Evolutionary conservation across 2,329 filamentous ascomycete genomes (phyloP).

Genomic region (Lithohypha guttulata): DNA sequence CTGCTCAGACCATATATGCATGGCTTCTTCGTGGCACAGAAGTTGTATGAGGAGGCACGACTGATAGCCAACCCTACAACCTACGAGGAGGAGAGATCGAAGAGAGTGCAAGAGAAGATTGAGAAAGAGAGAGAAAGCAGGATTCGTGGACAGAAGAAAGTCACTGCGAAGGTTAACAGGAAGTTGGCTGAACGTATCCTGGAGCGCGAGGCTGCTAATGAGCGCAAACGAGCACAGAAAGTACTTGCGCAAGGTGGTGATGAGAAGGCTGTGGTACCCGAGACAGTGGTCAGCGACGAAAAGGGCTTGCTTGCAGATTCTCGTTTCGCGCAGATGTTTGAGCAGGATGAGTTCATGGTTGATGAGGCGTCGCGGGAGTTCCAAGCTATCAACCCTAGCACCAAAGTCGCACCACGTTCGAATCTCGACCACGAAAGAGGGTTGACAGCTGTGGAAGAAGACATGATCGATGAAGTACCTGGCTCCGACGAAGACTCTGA

Average conservation of each 20-base stretch:
- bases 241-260: slow-evolving; percentile 48
- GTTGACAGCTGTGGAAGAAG: slow-evolving; percentile 53
- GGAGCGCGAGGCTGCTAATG: slow-evolving; percentile 48
- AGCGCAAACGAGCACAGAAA: slow-evolving; percentile 34
- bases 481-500: slow-evolving; percentile 29
- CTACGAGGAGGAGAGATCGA: slow-evolving; percentile 83
- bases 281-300: slow-evolving; percentile 19
- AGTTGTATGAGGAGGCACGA: slow-evolving; percentile 87
- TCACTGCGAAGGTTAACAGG: slow-evolving; percentile 76
- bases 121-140: slow-evolving; percentile 93
- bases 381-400: slow-evolving; percentile 78
- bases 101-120: slow-evolving; percentile 87
- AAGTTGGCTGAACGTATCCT: slow-evolving; percentile 52
- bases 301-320: slow-evolving; percentile 67
- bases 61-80: slow-evolving; percentile 89
- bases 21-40: slow-evolving; percentile 92
- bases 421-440: slow-evolving; percentile 33
- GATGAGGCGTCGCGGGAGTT: slow-evolving; percentile 87
- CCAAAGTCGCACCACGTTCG: slow-evolving; percentile 33
- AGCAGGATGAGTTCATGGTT: slow-evolving; percentile 84
- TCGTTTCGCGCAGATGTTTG: slow-evolving; percentile 80
- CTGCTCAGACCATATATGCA: slow-evolving; percentile 95
- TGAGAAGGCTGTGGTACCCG: slow-evolving; percentile 29
- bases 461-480: slow-evolving; percentile 43
- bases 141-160: slow-evolving; percentile 90